A percentile compares a stretch with the other conserved stretches of the same genome.
phyloP scores from a whole-genome alignment of 208 protist genomes.

The Angomonas deanei region DNA sequence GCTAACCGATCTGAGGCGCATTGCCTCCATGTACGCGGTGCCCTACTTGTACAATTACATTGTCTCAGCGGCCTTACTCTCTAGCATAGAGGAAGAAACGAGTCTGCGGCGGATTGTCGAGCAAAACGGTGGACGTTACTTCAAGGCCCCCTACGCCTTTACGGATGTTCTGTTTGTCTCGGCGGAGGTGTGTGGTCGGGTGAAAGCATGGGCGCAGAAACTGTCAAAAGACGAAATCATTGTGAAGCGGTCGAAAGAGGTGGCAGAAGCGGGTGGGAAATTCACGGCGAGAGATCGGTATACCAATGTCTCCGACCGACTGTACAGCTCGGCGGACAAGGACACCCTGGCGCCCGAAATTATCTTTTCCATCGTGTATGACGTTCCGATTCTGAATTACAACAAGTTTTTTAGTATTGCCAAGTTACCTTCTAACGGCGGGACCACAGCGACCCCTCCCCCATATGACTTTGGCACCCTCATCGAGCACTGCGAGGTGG shows the following conservation, averaged over 20 bases:
- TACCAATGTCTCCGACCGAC: no score
- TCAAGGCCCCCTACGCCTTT: slow-evolving; percentile 20
- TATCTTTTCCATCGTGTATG: slow-evolving; percentile 50
- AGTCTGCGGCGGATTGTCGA: slow-evolving; percentile 38
- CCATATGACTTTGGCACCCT: background rate
- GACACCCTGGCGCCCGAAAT: no score
- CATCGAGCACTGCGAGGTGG: background rate
- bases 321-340: no score
- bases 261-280: background rate
- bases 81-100: slow-evolving; percentile 25
- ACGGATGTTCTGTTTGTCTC: slow-evolving; percentile 57
- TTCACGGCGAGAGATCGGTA: background rate
- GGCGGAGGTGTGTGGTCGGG: slow-evolving; percentile 21
- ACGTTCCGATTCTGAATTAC: slow-evolving; percentile 66
- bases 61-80: slow-evolving; percentile 48
- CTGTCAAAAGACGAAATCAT: background rate
- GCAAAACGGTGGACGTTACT: slow-evolving; percentile 38
- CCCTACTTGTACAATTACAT: slow-evolving; percentile 59
- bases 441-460: background rate
- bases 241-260: background rate
- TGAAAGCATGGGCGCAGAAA: slow-evolving; percentile 11
- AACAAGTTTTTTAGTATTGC: slow-evolving; percentile 35
- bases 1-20: background rate
- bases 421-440: slow-evolving; percentile 8
- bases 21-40: slow-evolving; percentile 3